A percentile compares a stretch with the other conserved stretches of the same genome.
These are phyloP conservation scores for Vitis amurensis DNA, from an alignment of 164 flowering plant species.

Conservation along the genomic window DNA sequence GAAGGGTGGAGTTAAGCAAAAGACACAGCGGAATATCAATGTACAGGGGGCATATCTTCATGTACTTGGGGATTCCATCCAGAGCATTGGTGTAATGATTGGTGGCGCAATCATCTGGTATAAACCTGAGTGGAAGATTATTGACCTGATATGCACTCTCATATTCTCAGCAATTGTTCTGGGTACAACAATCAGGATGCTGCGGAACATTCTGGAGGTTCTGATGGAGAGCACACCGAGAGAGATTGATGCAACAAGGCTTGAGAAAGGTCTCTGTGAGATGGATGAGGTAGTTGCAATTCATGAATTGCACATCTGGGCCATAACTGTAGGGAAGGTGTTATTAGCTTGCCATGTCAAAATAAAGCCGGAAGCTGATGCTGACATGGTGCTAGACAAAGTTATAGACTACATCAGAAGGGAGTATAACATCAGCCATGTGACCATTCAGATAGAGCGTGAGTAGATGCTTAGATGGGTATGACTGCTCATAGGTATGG, in stretches of 20 bases:
- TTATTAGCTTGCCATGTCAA: conserved; percentile 83
- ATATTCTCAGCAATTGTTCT: conserved; percentile 72
- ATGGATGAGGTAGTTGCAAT: conserved; percentile 83
- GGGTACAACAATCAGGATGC: conserved; percentile 72
- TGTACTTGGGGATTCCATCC: conserved; percentile 85
- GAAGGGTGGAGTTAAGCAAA: conserved; percentile 16
- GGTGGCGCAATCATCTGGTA: conserved; percentile 86
- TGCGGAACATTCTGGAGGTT: conserved; percentile 73
- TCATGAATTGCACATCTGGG: conserved; percentile 92
- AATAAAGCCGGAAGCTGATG: conserved; percentile 67
- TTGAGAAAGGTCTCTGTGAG: conserved; percentile 78
- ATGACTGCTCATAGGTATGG: neutral
- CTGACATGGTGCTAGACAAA: conserved; percentile 70
- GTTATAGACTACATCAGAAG: conserved; percentile 66
- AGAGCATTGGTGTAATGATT: conserved; percentile 87
- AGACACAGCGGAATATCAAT: conserved; percentile 66
- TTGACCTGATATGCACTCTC: conserved; percentile 82
- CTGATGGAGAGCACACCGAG: conserved; percentile 95
- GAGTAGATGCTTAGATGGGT: conserved; percentile 16
- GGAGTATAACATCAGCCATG: conserved; percentile 84
- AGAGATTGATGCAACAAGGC: conserved; percentile 81
- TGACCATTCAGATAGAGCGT: conserved; percentile 88
- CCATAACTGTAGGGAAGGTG: conserved; percentile 85
- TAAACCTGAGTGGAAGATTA: conserved; percentile 77
- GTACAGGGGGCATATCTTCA: conserved; percentile 92